A percentile compares a stretch with the other conserved stretches of the same genome.
phyloP scores from a whole-genome alignment of 495 filamentous ascomycete genomes.

The Xylaria curta region DNA sequence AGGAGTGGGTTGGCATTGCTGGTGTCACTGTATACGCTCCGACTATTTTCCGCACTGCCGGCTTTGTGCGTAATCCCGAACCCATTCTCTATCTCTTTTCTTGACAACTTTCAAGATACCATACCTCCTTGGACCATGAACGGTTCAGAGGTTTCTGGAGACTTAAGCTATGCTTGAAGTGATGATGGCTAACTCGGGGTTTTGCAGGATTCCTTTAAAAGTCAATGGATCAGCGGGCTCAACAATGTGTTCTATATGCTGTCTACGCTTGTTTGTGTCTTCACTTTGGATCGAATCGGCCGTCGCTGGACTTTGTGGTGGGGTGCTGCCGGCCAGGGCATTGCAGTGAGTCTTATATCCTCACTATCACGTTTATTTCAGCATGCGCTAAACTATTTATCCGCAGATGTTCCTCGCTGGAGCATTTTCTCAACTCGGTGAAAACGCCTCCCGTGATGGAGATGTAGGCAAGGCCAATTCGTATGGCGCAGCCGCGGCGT shows the following conservation, averaged over 20 bases:
- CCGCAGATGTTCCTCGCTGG: conserved; percentile 55
- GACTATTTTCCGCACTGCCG: conserved; percentile 70
- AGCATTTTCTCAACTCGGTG: conserved; percentile 48
- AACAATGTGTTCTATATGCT: conserved; percentile 72
- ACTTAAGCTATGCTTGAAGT: background rate
- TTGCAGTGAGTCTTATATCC: conserved; percentile 43
- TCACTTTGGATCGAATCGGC: conserved; percentile 72
- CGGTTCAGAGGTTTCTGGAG: no score
- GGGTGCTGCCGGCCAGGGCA: conserved; percentile 68
- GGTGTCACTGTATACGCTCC: conserved; percentile 71
- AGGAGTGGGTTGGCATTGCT: conserved; percentile 76
- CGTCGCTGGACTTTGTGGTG: conserved; percentile 72
- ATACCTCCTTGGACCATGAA: no score
- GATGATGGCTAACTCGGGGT: background rate
- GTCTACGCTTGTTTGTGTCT: conserved; percentile 65
- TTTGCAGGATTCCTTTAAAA: conserved; percentile 50
- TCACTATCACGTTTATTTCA: background rate
- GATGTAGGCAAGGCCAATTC: conserved; percentile 49
- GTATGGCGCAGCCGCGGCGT: conserved; percentile 67
- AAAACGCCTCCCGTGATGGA: conserved; percentile 41
- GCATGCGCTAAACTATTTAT: background rate
- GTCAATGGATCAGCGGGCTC: conserved; percentile 71
- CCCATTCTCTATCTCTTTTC: background rate
- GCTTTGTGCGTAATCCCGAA: background rate
- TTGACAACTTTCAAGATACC: background rate